A percentile compares a stretch with the other conserved stretches of the same genome.
Conservation (phyloP, 805 yeast genomes). For the Pichia phayaonensis region DNA sequence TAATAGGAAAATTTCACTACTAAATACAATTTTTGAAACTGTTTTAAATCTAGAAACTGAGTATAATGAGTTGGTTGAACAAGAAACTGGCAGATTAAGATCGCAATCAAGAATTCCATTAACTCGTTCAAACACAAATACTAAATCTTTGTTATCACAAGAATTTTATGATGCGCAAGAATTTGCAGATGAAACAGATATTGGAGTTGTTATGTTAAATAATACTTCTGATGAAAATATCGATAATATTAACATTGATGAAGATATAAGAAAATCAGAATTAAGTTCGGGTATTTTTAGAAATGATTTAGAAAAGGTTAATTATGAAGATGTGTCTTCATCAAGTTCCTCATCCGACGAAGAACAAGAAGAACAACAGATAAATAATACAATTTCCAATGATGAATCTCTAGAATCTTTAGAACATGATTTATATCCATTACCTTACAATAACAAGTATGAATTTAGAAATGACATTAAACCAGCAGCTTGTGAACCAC, state of each 20-base stretch:
- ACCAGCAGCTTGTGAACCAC: conserved; percentile 62
- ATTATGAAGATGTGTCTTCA: not conserved
- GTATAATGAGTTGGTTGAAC: conserved; percentile 16
- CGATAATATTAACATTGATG: not conserved
- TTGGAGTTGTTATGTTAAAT: conserved; percentile 51
- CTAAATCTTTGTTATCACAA: conserved; percentile 36
- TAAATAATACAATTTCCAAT: conserved; percentile 1
- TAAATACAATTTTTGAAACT: conserved; percentile 6
- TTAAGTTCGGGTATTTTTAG: not conserved
- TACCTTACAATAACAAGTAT: conserved; percentile 42
- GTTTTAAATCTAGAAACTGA: conserved; percentile 20
- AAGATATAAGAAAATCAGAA: not conserved
- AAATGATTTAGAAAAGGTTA: not conserved
- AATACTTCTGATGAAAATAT: conserved; percentile 8
- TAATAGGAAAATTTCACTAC: not conserved
- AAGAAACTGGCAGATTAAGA: conserved; percentile 14
- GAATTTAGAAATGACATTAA: conserved; percentile 52
- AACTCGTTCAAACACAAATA: conserved; percentile 20
- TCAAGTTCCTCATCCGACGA: not conserved
- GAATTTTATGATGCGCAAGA: conserved; percentile 69
- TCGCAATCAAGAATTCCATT: conserved; percentile 20
- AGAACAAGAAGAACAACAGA: not conserved
- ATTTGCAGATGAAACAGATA: conserved; percentile 37
- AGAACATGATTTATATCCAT: conserved; percentile 50
- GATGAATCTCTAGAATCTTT: not conserved